A percentile compares a stretch with the other conserved stretches of the same genome.
Conservation (phyloP, 768 basidiomycete species). For the Suillus placidus region DNA sequence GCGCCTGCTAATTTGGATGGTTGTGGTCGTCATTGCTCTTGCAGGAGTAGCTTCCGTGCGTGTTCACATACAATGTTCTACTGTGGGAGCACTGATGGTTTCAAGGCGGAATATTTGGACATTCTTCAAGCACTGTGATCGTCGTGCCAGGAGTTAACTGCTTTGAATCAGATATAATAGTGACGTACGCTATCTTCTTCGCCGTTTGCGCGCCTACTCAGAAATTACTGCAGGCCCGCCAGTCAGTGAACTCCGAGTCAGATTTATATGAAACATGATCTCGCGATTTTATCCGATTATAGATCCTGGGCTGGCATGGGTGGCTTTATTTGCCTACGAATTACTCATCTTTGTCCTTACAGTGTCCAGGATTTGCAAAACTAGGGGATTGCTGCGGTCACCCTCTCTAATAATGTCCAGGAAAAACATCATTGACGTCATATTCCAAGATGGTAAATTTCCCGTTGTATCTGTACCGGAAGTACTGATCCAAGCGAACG, state of each 20-base stretch:
- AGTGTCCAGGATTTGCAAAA: conserved; percentile 45
- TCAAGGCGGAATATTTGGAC: neutral
- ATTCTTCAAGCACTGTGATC: neutral
- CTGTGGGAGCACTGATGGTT: neutral
- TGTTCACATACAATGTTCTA: conserved; percentile 10
- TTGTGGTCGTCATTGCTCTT: conserved; percentile 36
- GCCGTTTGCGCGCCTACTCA: neutral
- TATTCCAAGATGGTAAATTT: conserved; percentile 52
- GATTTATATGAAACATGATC: neutral
- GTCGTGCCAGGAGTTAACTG: neutral
- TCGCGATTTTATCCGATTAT: neutral
- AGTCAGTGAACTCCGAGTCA: neutral
- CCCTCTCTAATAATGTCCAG: conserved; percentile 21
- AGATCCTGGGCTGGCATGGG: conserved; percentile 46
- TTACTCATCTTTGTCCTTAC: conserved; percentile 50
- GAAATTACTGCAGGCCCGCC: neutral
- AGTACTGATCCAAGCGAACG: neutral
- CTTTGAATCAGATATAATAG: neutral
- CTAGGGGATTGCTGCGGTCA: conserved; percentile 27
- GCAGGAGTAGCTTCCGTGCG: conserved; percentile 40
- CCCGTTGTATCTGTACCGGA: neutral
- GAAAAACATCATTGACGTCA: conserved; percentile 42
- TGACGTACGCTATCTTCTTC: neutral
- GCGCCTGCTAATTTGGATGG: conserved; percentile 39
- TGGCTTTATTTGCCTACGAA: conserved; percentile 55